These are phyloP conservation scores for Pythium folliculosum DNA, from an alignment of 352 stramenopile genomes.

Conservation along the genomic window DNA sequence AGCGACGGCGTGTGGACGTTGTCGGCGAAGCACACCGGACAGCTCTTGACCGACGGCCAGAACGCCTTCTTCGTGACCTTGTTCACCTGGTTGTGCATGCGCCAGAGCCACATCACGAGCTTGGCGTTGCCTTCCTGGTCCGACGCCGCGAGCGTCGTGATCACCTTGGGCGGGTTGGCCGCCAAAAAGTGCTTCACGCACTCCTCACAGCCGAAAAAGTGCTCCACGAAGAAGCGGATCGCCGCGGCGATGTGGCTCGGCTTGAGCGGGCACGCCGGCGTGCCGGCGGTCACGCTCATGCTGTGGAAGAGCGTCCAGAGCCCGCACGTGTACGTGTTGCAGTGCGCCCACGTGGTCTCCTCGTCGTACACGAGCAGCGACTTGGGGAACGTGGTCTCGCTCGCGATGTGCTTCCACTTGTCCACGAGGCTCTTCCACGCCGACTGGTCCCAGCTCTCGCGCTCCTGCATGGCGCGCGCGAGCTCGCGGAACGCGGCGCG, in stretches of 20 bases:
- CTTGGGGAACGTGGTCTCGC: constrained; percentile 53
- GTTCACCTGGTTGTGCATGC: constrained; percentile 87
- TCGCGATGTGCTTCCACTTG: constrained; percentile 56
- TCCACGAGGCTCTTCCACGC: constrained; percentile 66
- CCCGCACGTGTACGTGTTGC: constrained; percentile 79
- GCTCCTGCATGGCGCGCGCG: constrained; percentile 37
- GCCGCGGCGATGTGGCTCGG: constrained; percentile 56
- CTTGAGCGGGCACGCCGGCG: constrained; percentile 41
- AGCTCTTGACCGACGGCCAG: constrained; percentile 60
- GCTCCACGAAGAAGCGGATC: constrained; percentile 71
- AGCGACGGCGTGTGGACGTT: constrained; percentile 48
- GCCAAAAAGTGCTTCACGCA: constrained; percentile 74
- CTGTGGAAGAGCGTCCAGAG: constrained; percentile 85
- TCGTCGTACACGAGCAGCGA: constrained; percentile 62
- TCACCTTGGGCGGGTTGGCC: constrained; percentile 61
- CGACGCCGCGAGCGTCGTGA: constrained; percentile 39
- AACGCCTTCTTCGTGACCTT: constrained; percentile 64
- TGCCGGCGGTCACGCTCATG: constrained; percentile 51
- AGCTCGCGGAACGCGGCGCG: constrained; percentile 49
- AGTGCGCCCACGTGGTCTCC: constrained; percentile 51
- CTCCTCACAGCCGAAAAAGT: constrained; percentile 85
- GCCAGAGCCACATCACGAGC: constrained; percentile 75
- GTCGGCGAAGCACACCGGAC: constrained; percentile 62
- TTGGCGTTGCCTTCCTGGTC: constrained; percentile 44
- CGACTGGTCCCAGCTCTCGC: constrained; percentile 46